Percentiles rank a stretch among this genome's conserved stretches.
Conservation (phyloP, 192 early-diverging fungal genomes). For the Backusella macrospora region DNA sequence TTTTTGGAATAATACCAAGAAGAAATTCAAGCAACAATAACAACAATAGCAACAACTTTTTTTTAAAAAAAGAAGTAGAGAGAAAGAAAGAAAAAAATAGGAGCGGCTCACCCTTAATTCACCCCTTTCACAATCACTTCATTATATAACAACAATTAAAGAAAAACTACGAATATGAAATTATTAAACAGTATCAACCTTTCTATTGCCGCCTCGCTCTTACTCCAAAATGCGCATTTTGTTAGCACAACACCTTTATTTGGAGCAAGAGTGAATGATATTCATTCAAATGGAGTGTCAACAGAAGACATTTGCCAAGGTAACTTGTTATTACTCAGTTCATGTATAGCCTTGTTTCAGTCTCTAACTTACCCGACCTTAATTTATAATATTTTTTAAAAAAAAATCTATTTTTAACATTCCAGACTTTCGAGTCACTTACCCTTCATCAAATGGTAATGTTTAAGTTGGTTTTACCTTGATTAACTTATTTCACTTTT, state of each 20-base stretch:
- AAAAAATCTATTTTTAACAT: background rate
- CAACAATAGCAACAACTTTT: too few species aligned
- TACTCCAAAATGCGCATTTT: conserved; percentile 18
- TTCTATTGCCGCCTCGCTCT: conserved; percentile 11
- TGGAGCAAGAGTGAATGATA: background rate
- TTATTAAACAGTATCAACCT: background rate
- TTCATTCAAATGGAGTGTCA: conserved; percentile 1
- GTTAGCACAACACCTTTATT: conserved; percentile 17
- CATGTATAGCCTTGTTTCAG: background rate
- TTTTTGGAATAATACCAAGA: background rate
- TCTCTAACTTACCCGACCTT: background rate
- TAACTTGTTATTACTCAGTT: background rate
- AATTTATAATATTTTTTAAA: background rate
- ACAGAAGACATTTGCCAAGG: background rate
- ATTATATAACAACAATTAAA: background rate
- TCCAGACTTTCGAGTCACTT: conserved; percentile 9
- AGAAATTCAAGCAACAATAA: background rate
- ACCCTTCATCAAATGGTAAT: conserved; percentile 20
- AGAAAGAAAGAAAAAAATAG: background rate
- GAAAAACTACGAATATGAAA: conserved; percentile 22
- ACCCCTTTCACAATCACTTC: background rate
- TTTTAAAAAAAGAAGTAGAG: background rate
- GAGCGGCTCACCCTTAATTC: conserved; percentile 6
- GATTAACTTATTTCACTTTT: background rate
- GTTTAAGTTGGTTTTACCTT: background rate